Percentiles rank a stretch among this genome's conserved stretches.
phyloP scores from a whole-genome alignment of 1,139 yeast species.

The Saccharomyces pastorianus region DNA sequence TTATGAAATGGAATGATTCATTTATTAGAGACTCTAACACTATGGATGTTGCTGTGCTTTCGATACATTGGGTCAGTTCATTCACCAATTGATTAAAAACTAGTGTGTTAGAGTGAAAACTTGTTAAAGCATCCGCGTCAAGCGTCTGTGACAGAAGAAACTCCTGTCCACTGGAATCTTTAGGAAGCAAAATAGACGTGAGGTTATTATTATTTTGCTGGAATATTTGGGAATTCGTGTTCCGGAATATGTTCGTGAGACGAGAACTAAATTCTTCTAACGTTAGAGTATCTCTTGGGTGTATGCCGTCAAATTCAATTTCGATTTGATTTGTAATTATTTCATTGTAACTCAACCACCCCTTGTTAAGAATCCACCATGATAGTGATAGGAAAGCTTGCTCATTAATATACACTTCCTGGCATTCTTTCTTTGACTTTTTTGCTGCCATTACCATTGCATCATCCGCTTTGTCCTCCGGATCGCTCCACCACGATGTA shows the following conservation, averaged over 20 bases:
- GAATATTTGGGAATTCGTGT: slow-evolving; percentile 34
- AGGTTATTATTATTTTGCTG: slow-evolving; percentile 11
- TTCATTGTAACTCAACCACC: slow-evolving; percentile 57
- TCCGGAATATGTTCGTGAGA: slow-evolving; percentile 36
- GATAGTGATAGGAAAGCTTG: slow-evolving; percentile 80
- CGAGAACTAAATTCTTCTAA: slow-evolving; percentile 47
- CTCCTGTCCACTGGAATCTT: slow-evolving; percentile 22
- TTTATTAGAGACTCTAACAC: slow-evolving; percentile 24
- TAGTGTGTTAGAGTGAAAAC: slow-evolving; percentile 24
- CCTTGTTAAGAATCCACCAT: slow-evolving; percentile 91
- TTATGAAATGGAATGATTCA: slow-evolving; percentile 24
- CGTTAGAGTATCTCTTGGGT: slow-evolving; percentile 65
- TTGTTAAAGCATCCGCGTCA: slow-evolving; percentile 29
- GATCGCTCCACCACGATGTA: background rate
- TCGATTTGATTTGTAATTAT: slow-evolving; percentile 52
- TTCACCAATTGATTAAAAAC: slow-evolving; percentile 32
- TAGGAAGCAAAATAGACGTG: slow-evolving; percentile 27
- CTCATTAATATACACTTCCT: slow-evolving; percentile 40
- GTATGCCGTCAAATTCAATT: slow-evolving; percentile 52
- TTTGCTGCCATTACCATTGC: slow-evolving; percentile 7
- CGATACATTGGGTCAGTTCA: slow-evolving; percentile 41
- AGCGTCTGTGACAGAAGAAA: slow-evolving; percentile 38
- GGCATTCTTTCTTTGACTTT: slow-evolving; percentile 15
- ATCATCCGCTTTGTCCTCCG: background rate
- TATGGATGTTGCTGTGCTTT: slow-evolving; percentile 22